Percentiles rank a stretch among this genome's conserved stretches.
phyloP scores from a whole-genome alignment of 2,329 filamentous ascomycete species.

The Rhinocladiella similis region DNA sequence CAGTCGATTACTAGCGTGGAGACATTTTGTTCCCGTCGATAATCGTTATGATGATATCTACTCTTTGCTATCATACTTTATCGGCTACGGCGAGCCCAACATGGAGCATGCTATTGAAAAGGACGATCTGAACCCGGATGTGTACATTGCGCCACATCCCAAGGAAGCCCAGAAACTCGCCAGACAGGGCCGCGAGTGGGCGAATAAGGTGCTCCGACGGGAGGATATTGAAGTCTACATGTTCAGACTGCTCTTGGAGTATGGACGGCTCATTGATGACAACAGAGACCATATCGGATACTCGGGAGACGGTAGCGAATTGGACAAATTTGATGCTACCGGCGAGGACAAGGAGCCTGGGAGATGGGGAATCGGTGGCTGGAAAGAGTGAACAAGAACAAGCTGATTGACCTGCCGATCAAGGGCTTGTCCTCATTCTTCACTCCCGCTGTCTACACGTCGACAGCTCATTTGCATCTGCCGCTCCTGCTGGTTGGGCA shows the following conservation, averaged over 20 bases:
- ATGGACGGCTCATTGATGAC: constrained; percentile 65
- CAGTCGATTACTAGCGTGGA: constrained; percentile 51
- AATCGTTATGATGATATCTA: constrained; percentile 54
- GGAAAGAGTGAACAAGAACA: constrained; percentile 4
- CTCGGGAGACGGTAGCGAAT: constrained; percentile 35
- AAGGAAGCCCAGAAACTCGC: constrained; percentile 38
- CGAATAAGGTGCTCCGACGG: constrained; percentile 37
- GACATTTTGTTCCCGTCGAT: constrained; percentile 56
- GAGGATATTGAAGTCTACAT: constrained; percentile 64
- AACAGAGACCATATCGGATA: constrained; percentile 62
- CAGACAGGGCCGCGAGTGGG: constrained; percentile 38
- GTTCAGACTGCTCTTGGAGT: constrained; percentile 49
- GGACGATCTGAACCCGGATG: constrained; percentile 24
- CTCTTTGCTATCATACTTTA: constrained; percentile 52
- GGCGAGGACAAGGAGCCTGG: constrained; percentile 10
- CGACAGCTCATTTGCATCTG: no score
- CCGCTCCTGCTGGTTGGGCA: no score
- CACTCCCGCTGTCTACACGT: neutral
- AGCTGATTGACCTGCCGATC: neutral
- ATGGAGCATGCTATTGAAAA: constrained; percentile 14
- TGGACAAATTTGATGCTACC: constrained; percentile 29
- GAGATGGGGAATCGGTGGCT: constrained; percentile 20
- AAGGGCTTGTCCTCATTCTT: neutral
- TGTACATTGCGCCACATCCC: constrained; percentile 35
- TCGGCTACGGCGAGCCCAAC: constrained; percentile 37